Evolutionary conservation across 305 asterid species (phyloP).

Genomic region (Solanum aculeatissimum): DNA sequence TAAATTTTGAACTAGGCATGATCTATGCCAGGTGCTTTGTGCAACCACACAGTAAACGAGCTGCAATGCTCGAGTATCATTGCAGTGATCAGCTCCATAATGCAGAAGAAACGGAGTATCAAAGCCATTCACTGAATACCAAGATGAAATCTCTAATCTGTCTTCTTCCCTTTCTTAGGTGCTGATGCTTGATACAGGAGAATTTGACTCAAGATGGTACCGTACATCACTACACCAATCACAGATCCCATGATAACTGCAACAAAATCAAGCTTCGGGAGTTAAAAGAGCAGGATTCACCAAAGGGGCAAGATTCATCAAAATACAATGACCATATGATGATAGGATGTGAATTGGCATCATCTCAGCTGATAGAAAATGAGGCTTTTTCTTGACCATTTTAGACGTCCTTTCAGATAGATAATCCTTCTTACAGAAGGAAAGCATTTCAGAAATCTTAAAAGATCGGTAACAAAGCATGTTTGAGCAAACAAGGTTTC

Average conservation of each 20-base stretch:
- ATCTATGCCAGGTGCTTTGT: background rate
- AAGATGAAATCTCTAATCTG: constrained; percentile 23
- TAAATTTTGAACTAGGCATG: background rate
- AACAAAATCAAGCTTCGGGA: too few relatives aligned
- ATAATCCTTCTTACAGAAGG: too few relatives aligned
- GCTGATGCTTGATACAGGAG: constrained; percentile 42
- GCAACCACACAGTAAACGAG: background rate
- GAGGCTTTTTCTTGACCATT: too few relatives aligned
- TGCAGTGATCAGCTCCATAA: background rate
- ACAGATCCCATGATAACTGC: constrained; percentile 80
- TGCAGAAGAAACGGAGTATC: background rate
- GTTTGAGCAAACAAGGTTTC: too few relatives aligned
- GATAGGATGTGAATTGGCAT: too few relatives aligned
- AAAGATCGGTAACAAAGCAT: too few relatives aligned
- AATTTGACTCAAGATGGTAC: constrained; percentile 81
- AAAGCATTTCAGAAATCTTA: too few relatives aligned
- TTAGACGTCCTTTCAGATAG: too few relatives aligned
- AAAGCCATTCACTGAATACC: background rate
- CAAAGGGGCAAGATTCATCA: too few relatives aligned
- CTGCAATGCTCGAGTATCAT: background rate
- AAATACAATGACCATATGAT: too few relatives aligned
- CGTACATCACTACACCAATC: constrained; percentile 65
- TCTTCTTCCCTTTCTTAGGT: constrained; percentile 69
- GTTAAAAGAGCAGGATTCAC: too few relatives aligned
- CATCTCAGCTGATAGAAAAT: too few relatives aligned